Percentiles rank a stretch among this genome's conserved stretches.
These are phyloP conservation scores for Stereocaulon alpinum DNA, from an alignment of 495 filamentous ascomycete genomes.

Conservation along the genomic window DNA sequence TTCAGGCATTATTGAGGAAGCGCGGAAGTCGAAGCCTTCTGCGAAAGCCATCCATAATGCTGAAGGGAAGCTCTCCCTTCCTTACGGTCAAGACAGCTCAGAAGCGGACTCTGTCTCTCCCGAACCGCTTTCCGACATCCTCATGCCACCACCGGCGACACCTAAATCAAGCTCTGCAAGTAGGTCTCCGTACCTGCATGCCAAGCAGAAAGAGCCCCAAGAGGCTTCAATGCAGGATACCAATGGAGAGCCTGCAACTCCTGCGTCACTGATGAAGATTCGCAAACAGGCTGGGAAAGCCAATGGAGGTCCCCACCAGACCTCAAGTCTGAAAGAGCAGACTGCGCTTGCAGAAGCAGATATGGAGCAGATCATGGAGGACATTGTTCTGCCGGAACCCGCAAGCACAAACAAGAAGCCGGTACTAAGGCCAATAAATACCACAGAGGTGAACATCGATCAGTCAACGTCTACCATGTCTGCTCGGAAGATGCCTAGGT, in stretches of 20 bases:
- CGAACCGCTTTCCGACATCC: conserved; percentile 54
- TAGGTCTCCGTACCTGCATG: conserved; percentile 44
- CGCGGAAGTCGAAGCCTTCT: conserved; percentile 26
- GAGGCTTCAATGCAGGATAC: conserved; percentile 12
- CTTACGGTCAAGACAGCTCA: conserved; percentile 48
- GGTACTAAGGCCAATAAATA: conserved; percentile 19
- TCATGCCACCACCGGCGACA: conserved; percentile 62
- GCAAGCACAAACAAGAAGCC: conserved; percentile 33
- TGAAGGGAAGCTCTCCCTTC: conserved; percentile 32
- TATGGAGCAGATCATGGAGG: conserved; percentile 54
- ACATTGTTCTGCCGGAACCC: conserved; percentile 54
- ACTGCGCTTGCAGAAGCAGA: conserved; percentile 25
- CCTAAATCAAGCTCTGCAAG: conserved; percentile 39
- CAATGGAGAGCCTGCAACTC: conserved; percentile 54
- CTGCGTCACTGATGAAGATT: conserved; percentile 75
- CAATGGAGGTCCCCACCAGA: conserved; percentile 18
- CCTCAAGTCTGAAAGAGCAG: conserved; percentile 31
- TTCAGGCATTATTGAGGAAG: conserved; percentile 36
- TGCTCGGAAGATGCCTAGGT: conserved; percentile 19
- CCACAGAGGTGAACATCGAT: conserved; percentile 14
- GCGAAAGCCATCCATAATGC: conserved; percentile 25
- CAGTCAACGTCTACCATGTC: conserved; percentile 21
- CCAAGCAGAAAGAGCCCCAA: conserved; percentile 27
- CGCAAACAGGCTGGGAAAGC: conserved; percentile 33
- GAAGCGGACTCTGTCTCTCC: conserved; percentile 62